Evolutionary conservation across 768 basidiomycete species (phyloP).

Genomic region (Pilatotrama ljubarskyi): DNA sequence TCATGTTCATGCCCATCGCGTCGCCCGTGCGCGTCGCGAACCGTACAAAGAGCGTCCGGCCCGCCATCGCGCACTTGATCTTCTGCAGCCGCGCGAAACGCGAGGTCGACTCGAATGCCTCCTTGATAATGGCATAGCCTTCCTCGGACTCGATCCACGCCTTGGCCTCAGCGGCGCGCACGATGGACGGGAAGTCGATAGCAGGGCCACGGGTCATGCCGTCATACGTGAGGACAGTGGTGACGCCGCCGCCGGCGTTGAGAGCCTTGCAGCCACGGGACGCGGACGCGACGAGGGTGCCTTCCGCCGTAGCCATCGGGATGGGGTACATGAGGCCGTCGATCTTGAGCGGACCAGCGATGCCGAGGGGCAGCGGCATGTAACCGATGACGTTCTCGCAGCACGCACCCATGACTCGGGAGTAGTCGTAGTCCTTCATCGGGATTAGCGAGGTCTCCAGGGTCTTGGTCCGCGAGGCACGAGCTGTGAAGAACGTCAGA

Average conservation of each 20-base stretch:
- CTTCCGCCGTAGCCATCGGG: conserved; percentile 99
- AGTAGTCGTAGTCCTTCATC: conserved; percentile 86
- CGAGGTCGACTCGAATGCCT: conserved; percentile 92
- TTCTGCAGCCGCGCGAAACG: conserved; percentile 86
- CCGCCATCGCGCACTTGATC: conserved; percentile 89
- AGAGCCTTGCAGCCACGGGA: conserved; percentile 98
- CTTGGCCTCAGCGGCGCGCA: conserved; percentile 79
- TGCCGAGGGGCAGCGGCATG: conserved; percentile 93
- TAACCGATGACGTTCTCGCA: conserved; percentile 99
- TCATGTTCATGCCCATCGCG: conserved; percentile 99
- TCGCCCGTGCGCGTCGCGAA: conserved; percentile 96
- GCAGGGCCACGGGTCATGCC: conserved; percentile 99
- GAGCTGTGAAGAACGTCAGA: conserved; percentile 49
- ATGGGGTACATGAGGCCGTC: conserved; percentile 85
- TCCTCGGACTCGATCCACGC: conserved; percentile 85
- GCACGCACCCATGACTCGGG: conserved; percentile 91
- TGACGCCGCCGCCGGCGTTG: conserved; percentile 93
- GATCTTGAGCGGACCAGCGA: conserved; percentile 92
- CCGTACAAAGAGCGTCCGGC: conserved; percentile 88
- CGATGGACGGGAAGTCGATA: conserved; percentile 86
- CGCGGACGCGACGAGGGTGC: conserved; percentile 95
- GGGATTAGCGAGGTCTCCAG: conserved; percentile 85
- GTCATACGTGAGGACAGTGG: conserved; percentile 88
- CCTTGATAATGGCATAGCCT: conserved; percentile 72
- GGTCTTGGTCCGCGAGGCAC: conserved; percentile 79